A percentile compares a stretch with the other conserved stretches of the same genome.
These are phyloP conservation scores for Colletotrichum sp. DNA, from an alignment of 2,329 filamentous ascomycete species.

Conservation along the genomic window DNA sequence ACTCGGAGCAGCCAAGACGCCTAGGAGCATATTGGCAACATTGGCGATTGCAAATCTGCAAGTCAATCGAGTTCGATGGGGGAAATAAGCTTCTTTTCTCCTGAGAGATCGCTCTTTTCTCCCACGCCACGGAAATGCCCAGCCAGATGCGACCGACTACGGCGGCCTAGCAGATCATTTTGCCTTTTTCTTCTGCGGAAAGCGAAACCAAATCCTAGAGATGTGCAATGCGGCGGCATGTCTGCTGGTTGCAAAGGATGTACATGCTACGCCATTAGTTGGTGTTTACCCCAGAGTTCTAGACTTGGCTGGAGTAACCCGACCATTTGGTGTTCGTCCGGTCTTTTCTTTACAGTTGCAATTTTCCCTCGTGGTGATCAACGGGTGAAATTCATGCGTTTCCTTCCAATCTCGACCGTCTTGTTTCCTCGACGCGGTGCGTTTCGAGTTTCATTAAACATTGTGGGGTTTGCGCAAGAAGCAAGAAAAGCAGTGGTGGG, in stretches of 20 bases:
- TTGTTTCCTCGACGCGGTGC: background rate
- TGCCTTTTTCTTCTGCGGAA: background rate
- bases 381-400: background rate
- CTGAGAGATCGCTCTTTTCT: background rate
- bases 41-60: background rate
- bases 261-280: background rate
- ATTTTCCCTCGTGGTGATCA: background rate
- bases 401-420: background rate
- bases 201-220: background rate
- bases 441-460: constrained; percentile 1
- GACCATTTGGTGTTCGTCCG: background rate
- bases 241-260: background rate
- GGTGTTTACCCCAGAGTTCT: background rate
- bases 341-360: background rate
- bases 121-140: background rate
- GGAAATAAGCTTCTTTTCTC: background rate
- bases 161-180: background rate
- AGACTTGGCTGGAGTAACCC: background rate
- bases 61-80: background rate
- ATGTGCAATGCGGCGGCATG: background rate
- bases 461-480: background rate
- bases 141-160: background rate
- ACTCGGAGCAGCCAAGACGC: background rate
- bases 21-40: background rate
- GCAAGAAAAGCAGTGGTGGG: background rate